Evolutionary conservation across 1,284 basidiomycete species (phyloP).

Genomic region (Austroboletus novae-zelandiae): DNA sequence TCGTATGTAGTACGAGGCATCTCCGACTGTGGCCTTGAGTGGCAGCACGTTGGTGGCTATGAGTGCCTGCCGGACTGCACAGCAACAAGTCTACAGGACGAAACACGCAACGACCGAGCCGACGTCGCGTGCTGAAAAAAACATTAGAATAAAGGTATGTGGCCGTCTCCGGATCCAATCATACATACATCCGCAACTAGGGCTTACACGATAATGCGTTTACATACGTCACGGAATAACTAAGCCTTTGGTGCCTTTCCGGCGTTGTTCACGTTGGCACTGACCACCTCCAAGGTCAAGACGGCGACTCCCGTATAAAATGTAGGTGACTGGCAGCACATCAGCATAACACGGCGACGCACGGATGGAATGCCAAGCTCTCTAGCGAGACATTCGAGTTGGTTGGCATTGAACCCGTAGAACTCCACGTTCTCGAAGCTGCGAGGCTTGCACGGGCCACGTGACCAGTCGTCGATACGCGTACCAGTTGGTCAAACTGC

Average conservation of each 20-base stretch:
- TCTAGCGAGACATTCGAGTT: conserved; percentile 35
- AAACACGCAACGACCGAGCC: not conserved
- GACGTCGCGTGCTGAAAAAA: not conserved
- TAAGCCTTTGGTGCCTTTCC: too few species aligned
- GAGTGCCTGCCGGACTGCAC: not conserved
- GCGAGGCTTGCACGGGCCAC: conserved; percentile 56
- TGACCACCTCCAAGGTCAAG: too few species aligned
- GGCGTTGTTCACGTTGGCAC: too few species aligned
- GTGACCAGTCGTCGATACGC: conserved; percentile 60
- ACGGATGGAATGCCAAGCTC: conserved; percentile 56
- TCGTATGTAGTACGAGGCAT: not conserved
- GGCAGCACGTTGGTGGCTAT: not conserved
- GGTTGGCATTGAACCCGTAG: conserved; percentile 70
- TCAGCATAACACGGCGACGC: conserved; percentile 7
- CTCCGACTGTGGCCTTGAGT: too few species aligned
- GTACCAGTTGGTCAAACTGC: conserved; percentile 16
- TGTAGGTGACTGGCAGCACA: too few species aligned
- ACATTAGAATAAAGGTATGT: not conserved
- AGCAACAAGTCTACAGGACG: not conserved
- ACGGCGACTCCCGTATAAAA: too few species aligned
- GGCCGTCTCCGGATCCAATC: not conserved
- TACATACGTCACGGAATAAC: too few species aligned
- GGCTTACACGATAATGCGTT: too few species aligned
- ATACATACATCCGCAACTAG: not conserved
- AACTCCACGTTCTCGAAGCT: conserved; percentile 38